Evolutionary conservation across 495 filamentous ascomycete genomes (phyloP).

Genomic region (Daldinia loculata): DNA sequence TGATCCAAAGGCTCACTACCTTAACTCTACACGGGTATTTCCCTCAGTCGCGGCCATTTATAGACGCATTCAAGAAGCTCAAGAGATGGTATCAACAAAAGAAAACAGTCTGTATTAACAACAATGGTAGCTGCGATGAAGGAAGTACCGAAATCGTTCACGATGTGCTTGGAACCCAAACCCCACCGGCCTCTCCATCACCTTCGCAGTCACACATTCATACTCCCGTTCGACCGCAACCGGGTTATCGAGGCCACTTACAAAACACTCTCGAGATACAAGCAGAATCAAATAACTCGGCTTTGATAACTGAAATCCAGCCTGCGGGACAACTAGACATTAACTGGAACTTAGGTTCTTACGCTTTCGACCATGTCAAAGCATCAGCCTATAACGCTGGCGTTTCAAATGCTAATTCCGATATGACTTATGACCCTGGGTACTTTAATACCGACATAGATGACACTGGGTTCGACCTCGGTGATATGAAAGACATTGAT

Average conservation of each 20-base stretch:
- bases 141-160: slow-evolving; percentile 22
- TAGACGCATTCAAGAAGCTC: slow-evolving; percentile 34
- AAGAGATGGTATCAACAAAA: slow-evolving; percentile 31
- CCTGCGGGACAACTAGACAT: background rate
- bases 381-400: background rate
- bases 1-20: slow-evolving; percentile 24
- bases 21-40: slow-evolving; percentile 30
- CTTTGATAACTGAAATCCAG: background rate
- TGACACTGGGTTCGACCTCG: slow-evolving; percentile 7
- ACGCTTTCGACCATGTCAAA: background rate
- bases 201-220: background rate
- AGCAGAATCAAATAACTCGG: background rate
- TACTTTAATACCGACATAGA: slow-evolving; percentile 6
- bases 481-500: slow-evolving; percentile 34
- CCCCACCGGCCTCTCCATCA: slow-evolving; percentile 27
- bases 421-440: background rate
- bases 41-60: slow-evolving; percentile 33
- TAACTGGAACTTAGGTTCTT: slow-evolving; percentile 17
- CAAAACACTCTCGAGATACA: background rate
- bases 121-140: slow-evolving; percentile 21
- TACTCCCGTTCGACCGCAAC: background rate
- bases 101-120: slow-evolving; percentile 32
- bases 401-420: background rate
- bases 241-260: background rate
- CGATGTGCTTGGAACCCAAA: slow-evolving; percentile 28